These are phyloP conservation scores for Crithidia acanthocephali DNA, from an alignment of 208 protist species.

Conservation along the genomic window DNA sequence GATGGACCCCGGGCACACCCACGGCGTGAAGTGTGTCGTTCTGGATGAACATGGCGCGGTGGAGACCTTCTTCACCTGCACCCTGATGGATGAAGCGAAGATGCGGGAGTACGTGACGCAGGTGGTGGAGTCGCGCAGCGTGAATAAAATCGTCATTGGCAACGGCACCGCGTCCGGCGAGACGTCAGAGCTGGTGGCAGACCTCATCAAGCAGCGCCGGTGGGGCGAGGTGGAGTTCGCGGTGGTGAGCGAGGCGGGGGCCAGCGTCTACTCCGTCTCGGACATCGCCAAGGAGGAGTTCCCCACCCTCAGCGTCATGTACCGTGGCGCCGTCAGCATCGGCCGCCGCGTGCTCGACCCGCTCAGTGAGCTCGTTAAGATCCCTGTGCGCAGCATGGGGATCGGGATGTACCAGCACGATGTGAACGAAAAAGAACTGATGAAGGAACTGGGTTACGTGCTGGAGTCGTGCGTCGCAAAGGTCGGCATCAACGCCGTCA, in stretches of 20 bases:
- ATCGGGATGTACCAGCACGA: conserved; percentile 95
- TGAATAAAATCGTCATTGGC: conserved; percentile 89
- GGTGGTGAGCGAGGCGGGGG: conserved; percentile 85
- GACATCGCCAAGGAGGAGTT: conserved; percentile 80
- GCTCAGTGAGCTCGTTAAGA: conserved; percentile 90
- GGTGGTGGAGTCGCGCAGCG: conserved; percentile 42
- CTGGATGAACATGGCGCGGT: conserved; percentile 73
- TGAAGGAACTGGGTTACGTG: conserved; percentile 55
- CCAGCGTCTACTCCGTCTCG: conserved; percentile 85
- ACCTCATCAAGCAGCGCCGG: conserved; percentile 48
- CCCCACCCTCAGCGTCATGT: conserved; percentile 72
- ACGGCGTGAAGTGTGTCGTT: conserved; percentile 88
- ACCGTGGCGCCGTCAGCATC: conserved; percentile 87
- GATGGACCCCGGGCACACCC: conserved; percentile 83
- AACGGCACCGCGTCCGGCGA: conserved; percentile 82
- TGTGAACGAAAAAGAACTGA: conserved; percentile 69
- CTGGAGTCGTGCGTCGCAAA: conserved; percentile 78
- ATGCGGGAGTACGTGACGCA: conserved; percentile 71
- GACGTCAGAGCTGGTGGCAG: conserved; percentile 58
- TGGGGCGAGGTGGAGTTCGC: conserved; percentile 74
- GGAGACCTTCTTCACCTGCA: conserved; percentile 76
- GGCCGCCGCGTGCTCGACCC: conserved; percentile 91
- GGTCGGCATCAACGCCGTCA: conserved; percentile 84
- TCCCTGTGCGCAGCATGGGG: conserved; percentile 86
- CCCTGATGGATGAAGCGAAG: conserved; percentile 53